A percentile compares a stretch with the other conserved stretches of the same genome.
These are phyloP conservation scores for Hanseniaspora osmophila DNA, from an alignment of 805 yeast genomes.

Conservation along the genomic window DNA sequence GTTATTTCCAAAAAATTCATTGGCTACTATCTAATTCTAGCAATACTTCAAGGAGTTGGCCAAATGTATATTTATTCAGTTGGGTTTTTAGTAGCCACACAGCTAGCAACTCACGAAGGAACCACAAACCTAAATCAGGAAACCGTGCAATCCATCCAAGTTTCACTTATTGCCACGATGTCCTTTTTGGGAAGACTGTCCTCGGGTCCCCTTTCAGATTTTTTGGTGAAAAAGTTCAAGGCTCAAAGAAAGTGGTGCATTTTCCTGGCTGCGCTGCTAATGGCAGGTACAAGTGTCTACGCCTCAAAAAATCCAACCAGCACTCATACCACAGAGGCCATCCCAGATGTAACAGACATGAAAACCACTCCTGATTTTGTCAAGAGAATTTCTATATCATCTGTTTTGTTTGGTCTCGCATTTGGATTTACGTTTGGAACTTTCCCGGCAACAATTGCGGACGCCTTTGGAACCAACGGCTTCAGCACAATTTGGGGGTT, in stretches of 20 bases:
- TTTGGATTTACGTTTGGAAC: conserved; percentile 64
- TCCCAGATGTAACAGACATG: background rate
- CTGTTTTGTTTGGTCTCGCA: conserved; percentile 45
- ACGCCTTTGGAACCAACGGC: conserved; percentile 48
- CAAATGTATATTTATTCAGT: conserved; percentile 62
- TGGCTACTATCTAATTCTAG: conserved; percentile 39
- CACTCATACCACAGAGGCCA: background rate
- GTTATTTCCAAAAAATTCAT: conserved; percentile 28
- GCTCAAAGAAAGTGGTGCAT: conserved; percentile 58
- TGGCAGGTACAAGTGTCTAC: background rate
- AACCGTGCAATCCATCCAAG: conserved; percentile 54
- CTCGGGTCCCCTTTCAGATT: conserved; percentile 55
- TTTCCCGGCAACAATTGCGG: conserved; percentile 65
- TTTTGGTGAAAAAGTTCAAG: conserved; percentile 34
- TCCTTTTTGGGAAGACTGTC: conserved; percentile 52
- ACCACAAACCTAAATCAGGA: conserved; percentile 20
- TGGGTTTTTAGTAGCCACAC: conserved; percentile 53
- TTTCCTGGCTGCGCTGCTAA: conserved; percentile 20
- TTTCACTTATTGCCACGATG: conserved; percentile 47
- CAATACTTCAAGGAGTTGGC: conserved; percentile 47
- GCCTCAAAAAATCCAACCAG: background rate
- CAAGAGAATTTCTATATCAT: conserved; percentile 32
- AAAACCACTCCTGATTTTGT: conserved; percentile 17
- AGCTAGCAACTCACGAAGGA: conserved; percentile 21
- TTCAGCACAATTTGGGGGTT: conserved; percentile 71